A percentile compares a stretch with the other conserved stretches of the same genome.
phyloP scores from a whole-genome alignment of 2,329 filamentous ascomycete genomes.

The Phyllosticta citrichinensis region DNA sequence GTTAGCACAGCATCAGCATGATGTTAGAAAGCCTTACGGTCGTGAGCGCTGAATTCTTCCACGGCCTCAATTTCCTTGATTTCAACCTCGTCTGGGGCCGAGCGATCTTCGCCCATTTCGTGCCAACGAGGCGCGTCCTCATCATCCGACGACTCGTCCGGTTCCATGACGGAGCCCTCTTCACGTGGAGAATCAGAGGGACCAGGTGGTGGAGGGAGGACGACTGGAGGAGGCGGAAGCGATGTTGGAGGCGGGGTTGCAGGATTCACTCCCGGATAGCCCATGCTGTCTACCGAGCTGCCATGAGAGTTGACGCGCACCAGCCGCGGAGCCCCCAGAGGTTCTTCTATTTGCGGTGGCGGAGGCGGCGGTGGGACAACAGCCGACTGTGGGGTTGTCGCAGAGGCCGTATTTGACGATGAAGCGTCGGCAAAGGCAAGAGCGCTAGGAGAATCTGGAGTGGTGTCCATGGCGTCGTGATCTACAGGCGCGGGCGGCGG shows the following conservation, averaged over 20 bases:
- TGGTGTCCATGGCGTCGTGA: conserved; percentile 31
- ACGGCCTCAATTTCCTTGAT: conserved; percentile 45
- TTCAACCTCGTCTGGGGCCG: conserved; percentile 47
- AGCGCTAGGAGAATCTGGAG: conserved; percentile 19
- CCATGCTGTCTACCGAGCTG: conserved; percentile 2
- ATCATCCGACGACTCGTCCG: conserved; percentile 26
- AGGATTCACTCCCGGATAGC: not conserved
- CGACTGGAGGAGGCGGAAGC: not conserved
- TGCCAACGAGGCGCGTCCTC: conserved; percentile 36
- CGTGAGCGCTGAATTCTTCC: conserved; percentile 44
- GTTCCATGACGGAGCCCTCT: not conserved
- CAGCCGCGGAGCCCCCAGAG: conserved; percentile 10
- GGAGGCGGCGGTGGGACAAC: conserved; percentile 12
- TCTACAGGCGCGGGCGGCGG: conserved; percentile 10
- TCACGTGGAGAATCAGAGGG: not conserved
- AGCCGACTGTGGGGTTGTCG: conserved; percentile 8
- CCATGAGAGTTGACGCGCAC: conserved; percentile 10
- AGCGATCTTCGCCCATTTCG: conserved; percentile 46
- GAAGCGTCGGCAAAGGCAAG: conserved; percentile 1
- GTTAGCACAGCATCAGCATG: not conserved
- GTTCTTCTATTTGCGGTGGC: conserved; percentile 10
- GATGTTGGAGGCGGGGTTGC: conserved; percentile 4
- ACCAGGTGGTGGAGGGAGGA: not conserved
- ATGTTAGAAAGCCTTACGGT: conserved; percentile 30
- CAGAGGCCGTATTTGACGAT: conserved; percentile 18